These are phyloP conservation scores for Dactylis glomerata DNA, from an alignment of 176 grass and related monocot species.

Conservation along the genomic window DNA sequence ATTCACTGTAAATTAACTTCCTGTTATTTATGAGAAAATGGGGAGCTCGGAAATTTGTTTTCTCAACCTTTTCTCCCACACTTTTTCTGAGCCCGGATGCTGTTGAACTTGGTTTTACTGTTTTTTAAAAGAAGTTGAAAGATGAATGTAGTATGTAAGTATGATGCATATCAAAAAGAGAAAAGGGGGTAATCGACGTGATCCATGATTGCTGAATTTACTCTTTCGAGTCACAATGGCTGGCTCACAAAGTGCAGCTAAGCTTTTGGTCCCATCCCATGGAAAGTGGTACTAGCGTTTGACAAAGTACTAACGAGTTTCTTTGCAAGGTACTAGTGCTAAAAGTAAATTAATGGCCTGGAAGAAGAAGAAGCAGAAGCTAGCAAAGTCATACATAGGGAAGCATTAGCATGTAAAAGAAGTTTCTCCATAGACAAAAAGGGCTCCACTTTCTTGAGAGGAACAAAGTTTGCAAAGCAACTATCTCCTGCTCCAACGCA, in stretches of 20 bases:
- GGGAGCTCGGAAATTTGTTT: not conserved
- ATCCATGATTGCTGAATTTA: conserved; percentile 28
- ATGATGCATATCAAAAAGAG: not conserved
- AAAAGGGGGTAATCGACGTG: conserved; percentile 17
- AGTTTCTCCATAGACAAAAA: conserved; percentile 22
- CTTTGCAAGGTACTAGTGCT: conserved; percentile 34
- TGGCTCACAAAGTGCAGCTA: conserved; percentile 34
- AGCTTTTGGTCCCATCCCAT: conserved; percentile 34
- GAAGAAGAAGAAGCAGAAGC: not conserved
- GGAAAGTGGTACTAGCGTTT: conserved; percentile 19
- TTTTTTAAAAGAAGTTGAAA: not conserved
- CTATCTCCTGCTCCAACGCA: conserved; percentile 24
- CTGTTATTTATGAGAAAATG: not conserved
- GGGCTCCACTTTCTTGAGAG: conserved; percentile 51
- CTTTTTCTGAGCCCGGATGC: not conserved
- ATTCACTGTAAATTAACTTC: too few relatives aligned
- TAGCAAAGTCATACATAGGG: not conserved
- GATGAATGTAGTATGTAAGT: not conserved
- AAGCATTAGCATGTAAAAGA: not conserved
- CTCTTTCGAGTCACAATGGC: conserved; percentile 28
- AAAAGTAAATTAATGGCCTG: conserved; percentile 15
- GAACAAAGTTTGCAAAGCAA: conserved; percentile 31
- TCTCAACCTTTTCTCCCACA: not conserved
- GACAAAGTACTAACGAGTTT: too few relatives aligned
- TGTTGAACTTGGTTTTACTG: not conserved